Conservation (phyloP, 345 rosid species). For the Diplotaxis tenuifolia region DNA sequence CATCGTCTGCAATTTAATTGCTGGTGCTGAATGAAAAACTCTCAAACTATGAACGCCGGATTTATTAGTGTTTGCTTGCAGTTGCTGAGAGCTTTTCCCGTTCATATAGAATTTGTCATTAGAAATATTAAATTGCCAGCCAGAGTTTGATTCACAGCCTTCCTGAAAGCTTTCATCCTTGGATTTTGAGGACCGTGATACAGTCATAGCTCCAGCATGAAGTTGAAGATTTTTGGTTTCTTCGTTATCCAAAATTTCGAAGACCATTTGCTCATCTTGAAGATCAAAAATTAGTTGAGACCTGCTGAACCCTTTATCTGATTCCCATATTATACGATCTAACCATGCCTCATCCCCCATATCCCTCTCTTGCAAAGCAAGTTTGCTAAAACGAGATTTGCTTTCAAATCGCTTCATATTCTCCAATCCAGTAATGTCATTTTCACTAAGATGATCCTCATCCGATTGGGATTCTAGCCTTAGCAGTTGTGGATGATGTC, state of each 20-base stretch:
- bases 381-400: conserved; percentile 45
- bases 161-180: conserved; percentile 46
- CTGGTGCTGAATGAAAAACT: conserved; percentile 92
- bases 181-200: conserved; percentile 53
- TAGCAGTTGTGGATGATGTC: conserved; percentile 82
- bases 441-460: conserved; percentile 35
- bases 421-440: conserved; percentile 33
- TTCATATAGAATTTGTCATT: conserved; percentile 90
- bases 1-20: conserved; percentile 89
- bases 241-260: conserved; percentile 72
- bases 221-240: conserved; percentile 64
- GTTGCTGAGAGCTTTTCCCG: conserved; percentile 81
- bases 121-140: conserved; percentile 90
- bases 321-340: conserved; percentile 80
- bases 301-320: conserved; percentile 43
- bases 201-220: conserved; percentile 93
- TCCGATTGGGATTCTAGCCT: conserved; percentile 63
- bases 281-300: conserved; percentile 89
- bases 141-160: conserved; percentile 49
- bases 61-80: conserved; percentile 74
- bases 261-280: conserved; percentile 93
- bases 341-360: conserved; percentile 80
- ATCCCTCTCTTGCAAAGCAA: conserved; percentile 54
- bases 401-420: conserved; percentile 43
- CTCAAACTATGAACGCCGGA: conserved; percentile 67